phyloP scores from a whole-genome alignment of 176 grass and related monocot genomes.

The Pontederia paniculata region DNA sequence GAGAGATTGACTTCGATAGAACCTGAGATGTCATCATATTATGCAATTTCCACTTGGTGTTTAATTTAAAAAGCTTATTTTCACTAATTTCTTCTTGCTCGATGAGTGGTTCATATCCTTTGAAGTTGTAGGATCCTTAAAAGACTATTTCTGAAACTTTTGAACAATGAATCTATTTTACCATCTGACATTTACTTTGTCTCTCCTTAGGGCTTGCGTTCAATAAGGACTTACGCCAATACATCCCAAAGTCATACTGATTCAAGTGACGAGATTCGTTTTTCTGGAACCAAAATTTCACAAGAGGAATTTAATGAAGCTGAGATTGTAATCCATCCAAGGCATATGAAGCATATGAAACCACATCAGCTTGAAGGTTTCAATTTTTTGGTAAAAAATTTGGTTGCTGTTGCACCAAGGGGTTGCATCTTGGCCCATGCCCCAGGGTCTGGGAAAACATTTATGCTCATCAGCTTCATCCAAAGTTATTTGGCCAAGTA shows the following conservation, averaged over 20 bases:
- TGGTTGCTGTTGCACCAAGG: slow-evolving; percentile 57
- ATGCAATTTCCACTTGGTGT: no score
- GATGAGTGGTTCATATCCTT: no score
- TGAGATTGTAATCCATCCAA: slow-evolving; percentile 82
- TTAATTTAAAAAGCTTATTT: no score
- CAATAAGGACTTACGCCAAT: slow-evolving; percentile 29
- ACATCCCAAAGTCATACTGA: slow-evolving; percentile 32
- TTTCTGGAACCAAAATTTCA: slow-evolving; percentile 33
- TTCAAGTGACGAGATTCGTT: slow-evolving; percentile 35
- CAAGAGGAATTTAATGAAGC: slow-evolving; percentile 47
- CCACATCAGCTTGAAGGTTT: slow-evolving; percentile 87
- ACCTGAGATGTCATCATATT: no score
- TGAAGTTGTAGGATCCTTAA: neutral
- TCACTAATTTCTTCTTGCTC: no score
- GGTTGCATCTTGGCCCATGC: slow-evolving; percentile 97
- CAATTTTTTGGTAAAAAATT: slow-evolving; percentile 84
- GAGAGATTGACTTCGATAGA: no score
- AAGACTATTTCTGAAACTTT: neutral
- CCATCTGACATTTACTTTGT: slow-evolving; percentile 11
- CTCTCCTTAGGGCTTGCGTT: slow-evolving; percentile 48
- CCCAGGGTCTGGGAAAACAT: slow-evolving; percentile 92
- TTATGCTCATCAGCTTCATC: slow-evolving; percentile 95
- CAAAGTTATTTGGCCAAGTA: slow-evolving; percentile 95
- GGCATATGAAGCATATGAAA: slow-evolving; percentile 72
- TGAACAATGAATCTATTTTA: neutral